These are phyloP conservation scores for Nemania diffusa DNA, from an alignment of 2,329 filamentous ascomycete genomes.

Conservation along the genomic window DNA sequence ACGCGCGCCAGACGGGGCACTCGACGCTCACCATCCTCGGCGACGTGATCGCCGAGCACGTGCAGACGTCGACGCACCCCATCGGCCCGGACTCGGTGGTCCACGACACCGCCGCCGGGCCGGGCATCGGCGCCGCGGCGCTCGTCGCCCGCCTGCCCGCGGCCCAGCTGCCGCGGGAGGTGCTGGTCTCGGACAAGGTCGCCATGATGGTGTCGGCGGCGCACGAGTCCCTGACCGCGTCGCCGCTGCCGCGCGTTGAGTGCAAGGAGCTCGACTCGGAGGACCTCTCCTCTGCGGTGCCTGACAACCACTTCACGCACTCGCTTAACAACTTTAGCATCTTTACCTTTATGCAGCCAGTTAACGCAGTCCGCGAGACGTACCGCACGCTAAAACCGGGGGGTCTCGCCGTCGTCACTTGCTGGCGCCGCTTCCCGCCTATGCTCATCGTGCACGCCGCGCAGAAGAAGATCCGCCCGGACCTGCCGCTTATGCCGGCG, in stretches of 20 bases:
- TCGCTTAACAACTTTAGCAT: conserved; percentile 47
- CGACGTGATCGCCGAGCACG: conserved; percentile 42
- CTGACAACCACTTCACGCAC: conserved; percentile 42
- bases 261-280: conserved; percentile 45
- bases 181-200: conserved; percentile 46
- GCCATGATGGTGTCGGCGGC: conserved; percentile 46
- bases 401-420: conserved; percentile 41
- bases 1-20: conserved; percentile 46
- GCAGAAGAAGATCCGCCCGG: conserved; percentile 43
- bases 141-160: conserved; percentile 42
- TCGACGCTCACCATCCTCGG: conserved; percentile 46
- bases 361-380: conserved; percentile 40
- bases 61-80: conserved; percentile 44
- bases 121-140: conserved; percentile 45
- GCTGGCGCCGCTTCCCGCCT: conserved; percentile 45
- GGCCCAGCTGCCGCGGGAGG: conserved; percentile 43
- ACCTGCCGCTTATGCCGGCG: conserved; percentile 42
- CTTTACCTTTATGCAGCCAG: conserved; percentile 40
- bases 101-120: conserved; percentile 49
- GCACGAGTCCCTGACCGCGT: conserved; percentile 43
- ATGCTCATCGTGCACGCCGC: conserved; percentile 42
- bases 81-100: conserved; percentile 45
- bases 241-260: conserved; percentile 42
- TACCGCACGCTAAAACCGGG: conserved; percentile 42
- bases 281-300: conserved; percentile 37